Evolutionary conservation across 805 yeast species (phyloP), one percentile per base, ranked within the genome.

Genomic region (Naumovozyma baii): DNA sequence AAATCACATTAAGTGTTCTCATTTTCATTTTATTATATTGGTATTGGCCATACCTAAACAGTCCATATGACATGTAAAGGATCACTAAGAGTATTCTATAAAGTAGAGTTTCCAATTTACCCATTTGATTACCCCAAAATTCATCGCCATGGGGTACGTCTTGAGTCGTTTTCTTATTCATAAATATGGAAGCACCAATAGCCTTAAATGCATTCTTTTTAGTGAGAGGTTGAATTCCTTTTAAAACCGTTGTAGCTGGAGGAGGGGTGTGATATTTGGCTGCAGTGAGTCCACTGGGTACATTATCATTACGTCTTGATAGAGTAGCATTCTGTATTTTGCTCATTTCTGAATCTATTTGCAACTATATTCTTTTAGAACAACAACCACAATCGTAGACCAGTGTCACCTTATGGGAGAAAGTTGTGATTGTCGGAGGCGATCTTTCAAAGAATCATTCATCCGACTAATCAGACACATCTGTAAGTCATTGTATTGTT

Each of bases 1-100:
- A 83, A 8, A 84, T 76, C 36, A 78, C 52, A 38, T 75, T 77
- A 39, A 77, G 64, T 36, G 80, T 66, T 52, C 76, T 73, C 45
- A 86, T 69, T 43, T 72, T 68, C 33, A 71, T 48, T 45, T 69
- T 69, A 51, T 80, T 72, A 56, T 68, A 70, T 17, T 70, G 52
- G 48, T 61, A 78, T 49, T 78, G 74, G 42, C 64, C 50, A 38
- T 73, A 68, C 42, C 84, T 69, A 47, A 67, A 67, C 20, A 76
- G 57, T 9, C 86, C 76, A 55, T 76, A 75, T 25, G 74, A 28
- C 35, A 78, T 64, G 50, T 75, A 81, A 12, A 81, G 46, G 16
- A 67, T 43, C 28, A 81, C 62, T 36, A 82, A 61, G 2, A 77
- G 48, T 8, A 68, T 47, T 48, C 76, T 78, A 52, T 66, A 73